Conservation (phyloP, 1,139 yeast genomes). For the Insectozyma bohioensis region DNA sequence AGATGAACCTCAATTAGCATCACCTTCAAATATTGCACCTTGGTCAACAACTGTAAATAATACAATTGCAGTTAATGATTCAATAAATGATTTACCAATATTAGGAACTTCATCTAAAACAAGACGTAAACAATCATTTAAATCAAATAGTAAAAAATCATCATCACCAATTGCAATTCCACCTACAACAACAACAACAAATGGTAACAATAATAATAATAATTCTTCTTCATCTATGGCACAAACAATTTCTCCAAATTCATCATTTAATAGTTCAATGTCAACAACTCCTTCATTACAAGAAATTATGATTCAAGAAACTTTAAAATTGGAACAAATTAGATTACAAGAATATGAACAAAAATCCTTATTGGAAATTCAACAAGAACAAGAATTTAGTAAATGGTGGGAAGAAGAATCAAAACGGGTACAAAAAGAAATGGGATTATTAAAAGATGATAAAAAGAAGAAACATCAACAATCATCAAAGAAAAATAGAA, state of each 20-base stretch:
- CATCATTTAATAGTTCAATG: constrained; percentile 13
- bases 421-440: constrained; percentile 52
- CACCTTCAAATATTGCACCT: constrained; percentile 8
- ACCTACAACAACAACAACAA: too few relatives aligned
- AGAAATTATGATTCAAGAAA: constrained; percentile 46
- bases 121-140: constrained; percentile 7
- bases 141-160: constrained; percentile 3
- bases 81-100: constrained; percentile 13
- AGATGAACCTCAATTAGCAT: neutral
- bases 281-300: constrained; percentile 28
- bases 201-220: neutral
- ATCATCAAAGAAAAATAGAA: neutral
- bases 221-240: constrained; percentile 7
- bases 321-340: constrained; percentile 40
- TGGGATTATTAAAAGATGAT: constrained; percentile 16
- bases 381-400: constrained; percentile 77
- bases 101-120: constrained; percentile 13
- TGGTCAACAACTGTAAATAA: constrained; percentile 7
- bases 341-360: constrained; percentile 28
- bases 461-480: constrained; percentile 4
- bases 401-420: constrained; percentile 83
- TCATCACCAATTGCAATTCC: constrained; percentile 7
- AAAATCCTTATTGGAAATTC: constrained; percentile 63
- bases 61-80: constrained; percentile 1
- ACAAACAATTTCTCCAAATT: constrained; percentile 8